Conservation (phyloP, 257 asterid genomes). For the Echites panduratus region DNA sequence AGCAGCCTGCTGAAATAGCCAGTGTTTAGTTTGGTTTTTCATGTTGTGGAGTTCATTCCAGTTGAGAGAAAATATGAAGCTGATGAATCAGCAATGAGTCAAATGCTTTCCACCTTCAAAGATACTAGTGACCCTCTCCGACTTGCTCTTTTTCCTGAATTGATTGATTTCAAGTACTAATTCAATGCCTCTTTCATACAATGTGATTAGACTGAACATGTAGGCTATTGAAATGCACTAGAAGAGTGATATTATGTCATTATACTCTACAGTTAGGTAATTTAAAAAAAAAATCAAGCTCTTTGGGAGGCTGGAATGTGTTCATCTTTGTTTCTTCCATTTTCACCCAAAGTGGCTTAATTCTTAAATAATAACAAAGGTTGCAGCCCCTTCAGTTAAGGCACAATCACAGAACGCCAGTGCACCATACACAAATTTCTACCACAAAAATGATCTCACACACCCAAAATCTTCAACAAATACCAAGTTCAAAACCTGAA, state of each 20-base stretch:
- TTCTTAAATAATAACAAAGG: too few species aligned
- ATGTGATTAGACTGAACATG: background rate
- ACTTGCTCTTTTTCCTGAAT: conserved; percentile 94
- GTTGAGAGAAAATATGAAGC: conserved; percentile 86
- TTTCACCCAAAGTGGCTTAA: too few species aligned
- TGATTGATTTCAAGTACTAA: conserved; percentile 86
- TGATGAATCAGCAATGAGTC: conserved; percentile 49
- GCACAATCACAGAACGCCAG: too few species aligned
- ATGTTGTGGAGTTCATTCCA: conserved; percentile 77
- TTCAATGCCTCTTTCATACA: conserved; percentile 15
- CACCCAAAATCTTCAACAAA: too few species aligned
- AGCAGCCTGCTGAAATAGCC: conserved; percentile 87
- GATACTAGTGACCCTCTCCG: conserved; percentile 68
- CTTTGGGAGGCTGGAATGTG: background rate
- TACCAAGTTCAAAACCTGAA: too few species aligned
- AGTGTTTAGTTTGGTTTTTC: conserved; percentile 83
- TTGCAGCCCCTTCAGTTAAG: too few species aligned
- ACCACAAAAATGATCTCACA: too few species aligned
- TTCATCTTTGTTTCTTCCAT: too few species aligned
- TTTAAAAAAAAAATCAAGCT: background rate
- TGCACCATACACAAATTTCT: too few species aligned
- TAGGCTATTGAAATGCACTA: background rate
- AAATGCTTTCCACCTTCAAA: conserved; percentile 48
- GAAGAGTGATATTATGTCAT: background rate
- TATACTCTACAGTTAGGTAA: background rate